Evolutionary conservation across 495 filamentous ascomycete genomes (phyloP).

Genomic region (Symbiotaphrina buchneri): DNA sequence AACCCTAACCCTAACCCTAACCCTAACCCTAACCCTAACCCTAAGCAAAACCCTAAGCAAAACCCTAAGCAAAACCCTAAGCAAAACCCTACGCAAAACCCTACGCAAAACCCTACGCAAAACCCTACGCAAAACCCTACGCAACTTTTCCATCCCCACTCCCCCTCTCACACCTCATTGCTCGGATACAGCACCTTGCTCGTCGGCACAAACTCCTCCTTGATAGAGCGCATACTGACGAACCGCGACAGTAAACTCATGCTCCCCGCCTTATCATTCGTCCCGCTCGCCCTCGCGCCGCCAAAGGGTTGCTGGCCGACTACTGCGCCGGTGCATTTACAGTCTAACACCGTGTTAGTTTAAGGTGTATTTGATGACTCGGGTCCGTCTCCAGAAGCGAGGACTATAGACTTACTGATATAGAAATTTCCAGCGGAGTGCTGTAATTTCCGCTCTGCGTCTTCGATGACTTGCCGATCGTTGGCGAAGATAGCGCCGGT

Average conservation of each 20-base stretch:
- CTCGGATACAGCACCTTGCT: conserved; percentile 58
- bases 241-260: conserved; percentile 53
- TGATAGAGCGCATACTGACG: conserved; percentile 64
- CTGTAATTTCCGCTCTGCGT: conserved; percentile 50
- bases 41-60: too few species aligned
- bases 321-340: conserved; percentile 79
- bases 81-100: too few species aligned
- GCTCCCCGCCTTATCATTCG: conserved; percentile 82
- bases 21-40: too few species aligned
- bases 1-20: too few species aligned
- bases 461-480: conserved; percentile 40
- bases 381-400: not conserved
- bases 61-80: too few species aligned
- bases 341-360: too few species aligned
- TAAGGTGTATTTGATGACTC: conserved; percentile 11
- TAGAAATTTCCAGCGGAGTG: conserved; percentile 79
- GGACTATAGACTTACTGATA: too few species aligned
- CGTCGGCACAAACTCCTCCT: conserved; percentile 66
- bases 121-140: not conserved
- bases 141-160: too few species aligned
- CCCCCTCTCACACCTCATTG: conserved; percentile 33
- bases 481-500: conserved; percentile 61
- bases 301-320: conserved; percentile 89
- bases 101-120: too few species aligned
- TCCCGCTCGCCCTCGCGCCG: conserved; percentile 65